Conservation (phyloP, 192 early-diverging fungal species). For the Helicostylum pulchrum region DNA sequence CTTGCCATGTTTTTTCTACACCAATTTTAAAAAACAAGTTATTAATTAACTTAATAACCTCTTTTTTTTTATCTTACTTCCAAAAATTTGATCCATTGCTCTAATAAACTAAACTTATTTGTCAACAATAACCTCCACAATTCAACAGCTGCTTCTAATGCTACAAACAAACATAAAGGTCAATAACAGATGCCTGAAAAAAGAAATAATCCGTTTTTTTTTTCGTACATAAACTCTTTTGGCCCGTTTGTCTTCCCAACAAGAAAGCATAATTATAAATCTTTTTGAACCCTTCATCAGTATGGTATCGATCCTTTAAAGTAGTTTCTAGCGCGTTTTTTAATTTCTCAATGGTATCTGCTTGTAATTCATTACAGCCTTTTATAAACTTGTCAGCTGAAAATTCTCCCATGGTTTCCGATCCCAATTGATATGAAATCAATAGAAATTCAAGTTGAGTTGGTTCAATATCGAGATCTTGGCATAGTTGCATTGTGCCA, state of each 20-base stretch:
- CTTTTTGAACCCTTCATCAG: conserved; percentile 58
- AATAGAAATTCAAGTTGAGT: conserved; percentile 69
- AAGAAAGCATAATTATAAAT: conserved; percentile 75
- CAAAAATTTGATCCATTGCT: conserved; percentile 68
- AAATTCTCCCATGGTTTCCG: conserved; percentile 75
- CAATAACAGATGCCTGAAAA: too few species aligned
- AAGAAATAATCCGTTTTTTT: too few species aligned
- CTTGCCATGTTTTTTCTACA: conserved; percentile 67
- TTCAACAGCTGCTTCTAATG: conserved; percentile 69
- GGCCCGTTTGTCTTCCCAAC: conserved; percentile 66
- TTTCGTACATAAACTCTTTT: conserved; percentile 69
- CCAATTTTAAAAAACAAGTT: background rate
- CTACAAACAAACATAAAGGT: conserved; percentile 30
- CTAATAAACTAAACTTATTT: conserved; percentile 59
- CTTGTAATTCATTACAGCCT: conserved; percentile 67
- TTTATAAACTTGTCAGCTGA: conserved; percentile 64
- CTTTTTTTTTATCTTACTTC: conserved; percentile 35
- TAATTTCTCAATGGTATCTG: conserved; percentile 68
- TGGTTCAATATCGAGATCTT: conserved; percentile 71
- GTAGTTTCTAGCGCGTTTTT: conserved; percentile 43
- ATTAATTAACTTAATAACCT: too few species aligned
- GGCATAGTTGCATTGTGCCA: conserved; percentile 66
- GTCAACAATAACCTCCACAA: conserved; percentile 69
- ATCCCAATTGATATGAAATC: conserved; percentile 64
- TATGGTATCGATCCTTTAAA: conserved; percentile 51